Evolutionary conservation across 768 basidiomycete species (phyloP), one percentile per base, ranked within the genome.

Genomic region (Xerocomellus dryophilus): DNA sequence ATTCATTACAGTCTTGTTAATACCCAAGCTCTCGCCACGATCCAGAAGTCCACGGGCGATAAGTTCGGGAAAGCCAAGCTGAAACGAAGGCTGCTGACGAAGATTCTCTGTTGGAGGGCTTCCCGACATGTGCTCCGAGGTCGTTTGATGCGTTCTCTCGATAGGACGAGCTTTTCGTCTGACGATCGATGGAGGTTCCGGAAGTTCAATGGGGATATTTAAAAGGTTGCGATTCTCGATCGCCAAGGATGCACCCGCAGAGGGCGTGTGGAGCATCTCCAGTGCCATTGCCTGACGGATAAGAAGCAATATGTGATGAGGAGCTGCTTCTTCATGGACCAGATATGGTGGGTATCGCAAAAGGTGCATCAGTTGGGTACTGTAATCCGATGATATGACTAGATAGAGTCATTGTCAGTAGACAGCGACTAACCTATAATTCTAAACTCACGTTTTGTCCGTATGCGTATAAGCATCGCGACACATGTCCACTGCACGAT

Each of bases 381-480:
- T 91, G 69, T 96, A 96, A 69, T 96, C 94, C 12, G 87, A 81
- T 8, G 88, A 80, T 55, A 95, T 84, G 40, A 98, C 94, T 96
- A 63, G 27, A 54, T 20, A 50, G 39, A 38, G 36, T 50, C 35
- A 57, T 36, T 41, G 57, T 66, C 53, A 67, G 53, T 47, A 32
- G 20, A 14, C 48, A 51, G 50, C 10, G 14, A 41, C 29, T 12
- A 9, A 34, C 31, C 6, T 38, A 54, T 47, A 25, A 31, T 32
- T 46, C 17, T 17, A 23, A n/a, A n/a, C 91, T 73, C 61, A 93
- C 94, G 71, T 65, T 89, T 80, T 65, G 93, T 93, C 44, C 97
- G 86, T 63, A 98, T 91, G 49, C 97, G 85, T 51, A 98, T 82
- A 17, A 99, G 81, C 94, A 98, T 95, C 2, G 93, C 90, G 18